Evolutionary conservation across 768 basidiomycete genomes (phyloP).

Genomic region (Chalciporus pseudorubinellus): DNA sequence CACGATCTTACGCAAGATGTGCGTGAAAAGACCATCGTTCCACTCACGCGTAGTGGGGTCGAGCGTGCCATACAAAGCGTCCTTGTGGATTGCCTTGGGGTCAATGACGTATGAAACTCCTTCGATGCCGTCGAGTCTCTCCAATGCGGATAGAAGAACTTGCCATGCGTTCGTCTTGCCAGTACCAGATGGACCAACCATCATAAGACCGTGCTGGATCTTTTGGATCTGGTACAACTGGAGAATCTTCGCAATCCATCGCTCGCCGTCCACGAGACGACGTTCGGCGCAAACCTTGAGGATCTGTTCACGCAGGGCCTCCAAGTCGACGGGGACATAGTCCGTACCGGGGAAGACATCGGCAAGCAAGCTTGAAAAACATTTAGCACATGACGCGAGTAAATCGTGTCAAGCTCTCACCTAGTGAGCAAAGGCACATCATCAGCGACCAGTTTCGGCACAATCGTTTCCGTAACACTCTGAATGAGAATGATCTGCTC

Average conservation of each 20-base stretch:
- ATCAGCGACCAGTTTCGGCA: constrained; percentile 95
- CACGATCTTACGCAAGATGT: constrained; percentile 95
- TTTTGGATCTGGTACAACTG: constrained; percentile 99
- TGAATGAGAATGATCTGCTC: constrained; percentile 98
- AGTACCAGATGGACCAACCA: constrained; percentile 96
- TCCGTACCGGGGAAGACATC: constrained; percentile 98
- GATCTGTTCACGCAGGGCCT: constrained; percentile 82
- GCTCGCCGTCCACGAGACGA: constrained; percentile 80
- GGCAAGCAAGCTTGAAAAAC: constrained; percentile 66
- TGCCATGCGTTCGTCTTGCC: constrained; percentile 99
- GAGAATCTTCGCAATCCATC: constrained; percentile 93
- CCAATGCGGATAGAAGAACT: constrained; percentile 85
- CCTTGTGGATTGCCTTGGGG: constrained; percentile 99
- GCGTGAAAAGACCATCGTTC: constrained; percentile 98
- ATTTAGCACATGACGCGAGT: neutral
- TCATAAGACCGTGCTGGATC: constrained; percentile 99
- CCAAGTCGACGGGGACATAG: constrained; percentile 85
- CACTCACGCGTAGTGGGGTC: constrained; percentile 98
- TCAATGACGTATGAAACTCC: constrained; percentile 96
- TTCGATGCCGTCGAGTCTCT: constrained; percentile 87
- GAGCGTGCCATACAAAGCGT: constrained; percentile 93
- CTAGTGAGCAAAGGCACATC: constrained; percentile 94
- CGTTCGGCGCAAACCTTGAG: constrained; percentile 82
- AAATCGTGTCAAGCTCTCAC: constrained; percentile 39
- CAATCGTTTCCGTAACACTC: constrained; percentile 97